Conservation (phyloP, 2,329 filamentous ascomycete genomes). For the Onygenales sp. region DNA sequence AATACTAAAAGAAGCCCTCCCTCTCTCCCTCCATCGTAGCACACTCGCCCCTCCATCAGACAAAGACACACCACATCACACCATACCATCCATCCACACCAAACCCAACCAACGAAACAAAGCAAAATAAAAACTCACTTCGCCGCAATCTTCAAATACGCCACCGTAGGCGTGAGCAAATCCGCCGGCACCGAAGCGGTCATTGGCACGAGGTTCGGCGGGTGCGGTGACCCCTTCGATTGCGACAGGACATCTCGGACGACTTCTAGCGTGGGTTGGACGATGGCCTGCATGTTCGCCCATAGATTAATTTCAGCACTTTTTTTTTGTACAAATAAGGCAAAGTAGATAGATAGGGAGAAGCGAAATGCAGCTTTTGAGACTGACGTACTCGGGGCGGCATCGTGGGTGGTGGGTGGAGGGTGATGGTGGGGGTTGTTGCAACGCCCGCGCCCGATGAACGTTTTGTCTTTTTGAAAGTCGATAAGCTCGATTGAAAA, state of each 20-base stretch:
- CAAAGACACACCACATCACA: conserved; percentile 13
- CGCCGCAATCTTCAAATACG: conserved; percentile 82
- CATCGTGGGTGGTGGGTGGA: neutral
- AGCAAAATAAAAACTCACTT: conserved; percentile 42
- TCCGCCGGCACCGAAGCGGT: conserved; percentile 83
- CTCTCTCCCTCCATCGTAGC: neutral
- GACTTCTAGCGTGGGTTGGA: conserved; percentile 54
- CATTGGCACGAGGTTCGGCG: conserved; percentile 71
- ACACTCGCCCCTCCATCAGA: neutral
- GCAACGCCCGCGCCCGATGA: neutral
- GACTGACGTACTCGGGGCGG: neutral
- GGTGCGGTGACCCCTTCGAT: conserved; percentile 42
- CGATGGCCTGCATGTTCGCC: conserved; percentile 31
- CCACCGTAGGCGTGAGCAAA: conserved; percentile 85
- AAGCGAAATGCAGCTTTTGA: neutral
- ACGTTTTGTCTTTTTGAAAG: neutral
- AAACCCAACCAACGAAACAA: neutral
- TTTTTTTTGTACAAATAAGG: neutral
- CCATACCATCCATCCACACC: neutral
- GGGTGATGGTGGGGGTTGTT: neutral
- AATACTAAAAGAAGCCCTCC: neutral
- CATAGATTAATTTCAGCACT: no score
- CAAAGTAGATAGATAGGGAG: neutral
- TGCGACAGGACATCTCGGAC: conserved; percentile 48
- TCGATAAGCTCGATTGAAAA: neutral